These are phyloP conservation scores for Echinochloa phyllopogon DNA, from an alignment of 176 grass and related monocot genomes.

Conservation along the genomic window DNA sequence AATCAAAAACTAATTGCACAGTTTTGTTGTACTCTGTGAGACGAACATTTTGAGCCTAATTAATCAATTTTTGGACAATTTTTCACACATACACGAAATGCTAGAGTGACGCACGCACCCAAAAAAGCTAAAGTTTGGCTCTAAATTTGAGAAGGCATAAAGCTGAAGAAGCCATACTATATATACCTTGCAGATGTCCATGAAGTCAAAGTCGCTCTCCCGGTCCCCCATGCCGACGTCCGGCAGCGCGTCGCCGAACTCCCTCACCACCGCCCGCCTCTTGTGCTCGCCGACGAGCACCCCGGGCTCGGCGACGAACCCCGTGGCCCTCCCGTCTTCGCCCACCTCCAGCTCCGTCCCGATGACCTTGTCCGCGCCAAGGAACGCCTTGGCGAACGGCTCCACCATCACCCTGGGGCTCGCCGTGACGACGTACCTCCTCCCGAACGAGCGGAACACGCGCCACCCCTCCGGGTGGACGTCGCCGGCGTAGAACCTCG, in stretches of 20 bases:
- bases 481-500: slow-evolving; percentile 81
- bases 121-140: too few relatives aligned
- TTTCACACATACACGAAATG: too few relatives aligned
- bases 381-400: slow-evolving; percentile 64
- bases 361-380: slow-evolving; percentile 63
- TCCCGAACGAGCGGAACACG: slow-evolving; percentile 70
- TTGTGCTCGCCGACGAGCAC: slow-evolving; percentile 67
- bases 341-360: slow-evolving; percentile 74
- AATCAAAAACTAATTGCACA: too few relatives aligned
- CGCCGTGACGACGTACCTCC: slow-evolving; percentile 66
- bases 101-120: too few relatives aligned
- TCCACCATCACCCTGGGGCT: slow-evolving; percentile 68
- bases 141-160: too few relatives aligned
- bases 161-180: neutral
- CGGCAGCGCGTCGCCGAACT: slow-evolving; percentile 61
- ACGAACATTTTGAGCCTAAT: too few relatives aligned
- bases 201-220: slow-evolving; percentile 77
- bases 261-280: slow-evolving; percentile 58
- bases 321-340: slow-evolving; percentile 55
- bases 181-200: slow-evolving; percentile 81
- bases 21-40: too few relatives aligned
- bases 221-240: slow-evolving; percentile 72
- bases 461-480: slow-evolving; percentile 92
- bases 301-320: slow-evolving; percentile 51
- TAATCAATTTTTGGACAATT: too few relatives aligned